A percentile compares a stretch with the other conserved stretches of the same genome.
These are phyloP conservation scores for Larix kaempferi DNA, from an alignment of 75 land plant genomes.

Conservation along the genomic window DNA sequence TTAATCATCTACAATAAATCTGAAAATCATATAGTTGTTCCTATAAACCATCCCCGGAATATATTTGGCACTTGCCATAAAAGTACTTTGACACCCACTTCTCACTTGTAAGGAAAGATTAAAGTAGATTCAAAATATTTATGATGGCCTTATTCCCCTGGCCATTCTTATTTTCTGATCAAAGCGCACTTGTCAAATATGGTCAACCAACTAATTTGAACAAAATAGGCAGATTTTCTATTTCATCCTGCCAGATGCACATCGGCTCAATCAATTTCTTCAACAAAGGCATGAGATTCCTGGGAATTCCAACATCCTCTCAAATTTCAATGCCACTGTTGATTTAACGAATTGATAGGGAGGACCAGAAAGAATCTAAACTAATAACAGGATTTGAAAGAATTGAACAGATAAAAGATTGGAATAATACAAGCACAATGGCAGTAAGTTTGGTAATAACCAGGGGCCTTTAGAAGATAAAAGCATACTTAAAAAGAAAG, in stretches of 20 bases:
- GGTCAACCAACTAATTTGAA: not conserved
- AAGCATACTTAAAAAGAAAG: not conserved
- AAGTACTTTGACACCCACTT: not conserved
- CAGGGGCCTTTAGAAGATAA: not conserved
- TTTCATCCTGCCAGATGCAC: not conserved
- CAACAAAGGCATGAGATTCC: not conserved
- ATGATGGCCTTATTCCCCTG: not conserved
- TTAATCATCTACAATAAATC: not conserved
- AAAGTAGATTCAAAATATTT: not conserved
- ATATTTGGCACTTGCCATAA: not conserved
- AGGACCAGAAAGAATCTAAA: not conserved
- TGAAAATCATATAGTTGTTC: not conserved
- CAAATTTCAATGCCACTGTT: not conserved
- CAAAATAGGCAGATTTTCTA: not conserved
- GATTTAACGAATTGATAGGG: not conserved
- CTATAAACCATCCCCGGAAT: not conserved
- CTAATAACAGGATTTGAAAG: not conserved
- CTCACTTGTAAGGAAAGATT: not conserved
- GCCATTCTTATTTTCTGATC: not conserved
- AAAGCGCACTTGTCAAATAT: not conserved
- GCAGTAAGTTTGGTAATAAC: not conserved
- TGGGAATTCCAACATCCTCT: not conserved
- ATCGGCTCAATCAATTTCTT: constrained; percentile 3
- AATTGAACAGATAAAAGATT: not conserved
- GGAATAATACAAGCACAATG: not conserved